Evolutionary conservation across 2,329 filamentous ascomycete genomes (phyloP), one percentile per base, ranked within the genome.

Genomic region (Harringtonia aguacate): DNA sequence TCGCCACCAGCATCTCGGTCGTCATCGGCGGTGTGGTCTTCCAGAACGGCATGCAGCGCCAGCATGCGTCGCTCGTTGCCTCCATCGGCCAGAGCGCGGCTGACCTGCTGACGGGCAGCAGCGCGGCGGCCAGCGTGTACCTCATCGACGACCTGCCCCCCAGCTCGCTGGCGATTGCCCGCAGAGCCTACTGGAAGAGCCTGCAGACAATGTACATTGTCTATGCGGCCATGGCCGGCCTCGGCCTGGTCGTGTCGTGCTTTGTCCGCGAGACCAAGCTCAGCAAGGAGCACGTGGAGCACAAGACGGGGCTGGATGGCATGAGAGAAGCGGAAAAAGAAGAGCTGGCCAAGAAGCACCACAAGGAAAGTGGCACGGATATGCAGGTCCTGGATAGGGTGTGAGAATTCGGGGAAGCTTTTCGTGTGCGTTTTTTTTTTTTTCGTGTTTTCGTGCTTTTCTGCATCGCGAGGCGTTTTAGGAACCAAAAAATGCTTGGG

Each of bases 111-210:
- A 70, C 74, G 4, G 79, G 79, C n/a, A 63, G 66, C 50, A 68
- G 72, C 45, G 77, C 81, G 30, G 71, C 77, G 14, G 72, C 81
- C 18, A 79, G 75, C 54, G 74, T 81, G 2, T 65, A 70, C 18
- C 54, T 76, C 10, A 72, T 85, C 18, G 63, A 69, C n/a, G 50
- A 55, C 1, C 62, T 86, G 8, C 66, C 68, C 0, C 60, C 64
- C 0, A 58, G 59, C 3, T 63, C 76, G 39, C 69, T 61, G 3
- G 51, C 52, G 10, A 54, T 67, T 2, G 70, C 68, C 3, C 61
- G 65, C 28, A 56, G 52, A 0, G 71, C 73, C 0, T 78, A 71
- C 52, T 70, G 68, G 61, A 60, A 60, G 34, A 66, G 69, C 41
- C 51, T 79, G 48, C 62, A 63, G 39, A 70, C 65, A 45, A 77